Percentiles rank a stretch among this genome's conserved stretches.
Conservation (phyloP, 805 yeast genomes). For the Peterozyma xylosa region DNA sequence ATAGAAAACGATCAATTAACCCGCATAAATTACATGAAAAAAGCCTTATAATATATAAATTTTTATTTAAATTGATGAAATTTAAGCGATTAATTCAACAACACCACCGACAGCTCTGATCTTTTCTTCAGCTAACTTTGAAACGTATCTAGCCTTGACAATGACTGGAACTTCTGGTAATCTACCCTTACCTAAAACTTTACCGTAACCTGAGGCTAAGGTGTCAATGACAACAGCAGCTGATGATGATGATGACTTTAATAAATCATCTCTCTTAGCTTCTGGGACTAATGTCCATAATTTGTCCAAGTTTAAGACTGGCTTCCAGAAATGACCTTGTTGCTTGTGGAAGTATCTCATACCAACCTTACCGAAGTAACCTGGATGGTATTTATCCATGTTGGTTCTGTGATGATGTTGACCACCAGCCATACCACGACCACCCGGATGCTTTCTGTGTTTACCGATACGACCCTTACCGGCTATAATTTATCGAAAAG, state of each 20-base stretch:
- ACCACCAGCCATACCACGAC: slow-evolving; percentile 99
- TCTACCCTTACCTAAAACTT: slow-evolving; percentile 99
- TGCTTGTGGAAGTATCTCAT: slow-evolving; percentile 99
- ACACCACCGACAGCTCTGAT: slow-evolving; percentile 99
- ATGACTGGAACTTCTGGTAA: slow-evolving; percentile 97
- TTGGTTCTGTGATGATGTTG: slow-evolving; percentile 99
- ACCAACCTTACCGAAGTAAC: slow-evolving; percentile 99
- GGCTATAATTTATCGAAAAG: slow-evolving; percentile 47
- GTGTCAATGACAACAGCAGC: slow-evolving; percentile 99
- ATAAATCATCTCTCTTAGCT: slow-evolving; percentile 90
- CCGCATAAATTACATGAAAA: background rate
- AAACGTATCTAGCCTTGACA: slow-evolving; percentile 98
- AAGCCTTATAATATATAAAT: background rate
- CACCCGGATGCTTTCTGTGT: slow-evolving; percentile 99
- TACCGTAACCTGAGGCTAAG: slow-evolving; percentile 99
- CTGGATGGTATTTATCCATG: slow-evolving; percentile 99
- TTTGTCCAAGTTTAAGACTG: slow-evolving; percentile 96
- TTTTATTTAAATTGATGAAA: slow-evolving; percentile 4
- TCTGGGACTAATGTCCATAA: slow-evolving; percentile 95
- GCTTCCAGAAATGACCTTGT: slow-evolving; percentile 93
- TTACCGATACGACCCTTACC: slow-evolving; percentile 99
- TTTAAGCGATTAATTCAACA: slow-evolving; percentile 96
- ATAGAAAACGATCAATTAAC: background rate
- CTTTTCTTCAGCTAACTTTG: slow-evolving; percentile 99
- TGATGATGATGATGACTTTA: slow-evolving; percentile 73